phyloP scores from a whole-genome alignment of 805 yeast species.

The Pichia scutulata region DNA sequence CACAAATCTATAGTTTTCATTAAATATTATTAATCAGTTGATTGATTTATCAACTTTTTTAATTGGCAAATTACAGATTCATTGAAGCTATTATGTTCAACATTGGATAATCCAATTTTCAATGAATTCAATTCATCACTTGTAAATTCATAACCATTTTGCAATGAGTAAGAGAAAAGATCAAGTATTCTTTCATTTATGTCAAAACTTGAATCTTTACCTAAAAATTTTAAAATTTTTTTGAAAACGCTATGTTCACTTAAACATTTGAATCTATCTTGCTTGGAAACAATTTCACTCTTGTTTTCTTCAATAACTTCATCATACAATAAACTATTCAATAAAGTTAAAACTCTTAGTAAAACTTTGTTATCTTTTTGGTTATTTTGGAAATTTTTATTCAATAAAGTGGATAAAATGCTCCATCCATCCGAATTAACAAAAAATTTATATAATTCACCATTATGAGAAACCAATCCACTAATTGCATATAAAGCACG shows the following conservation, averaged over 20 bases:
- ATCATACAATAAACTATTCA: constrained; percentile 47
- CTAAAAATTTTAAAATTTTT: constrained; percentile 29
- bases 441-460: constrained; percentile 48
- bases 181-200: constrained; percentile 51
- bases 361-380: constrained; percentile 10
- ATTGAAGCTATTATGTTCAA: constrained; percentile 31
- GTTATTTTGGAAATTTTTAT: constrained; percentile 5
- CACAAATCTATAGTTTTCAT: neutral
- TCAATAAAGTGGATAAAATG: constrained; percentile 7
- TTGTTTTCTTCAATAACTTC: constrained; percentile 32
- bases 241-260: constrained; percentile 28
- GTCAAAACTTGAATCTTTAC: constrained; percentile 33
- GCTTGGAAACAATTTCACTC: neutral
- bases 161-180: constrained; percentile 39
- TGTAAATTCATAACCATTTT: constrained; percentile 38
- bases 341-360: constrained; percentile 13
- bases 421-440: constrained; percentile 55
- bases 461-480: constrained; percentile 62
- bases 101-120: constrained; percentile 19
- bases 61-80: neutral
- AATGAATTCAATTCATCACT: constrained; percentile 25
- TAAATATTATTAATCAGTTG: neutral
- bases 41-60: constrained; percentile 46
- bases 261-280: constrained; percentile 30
- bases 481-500: constrained; percentile 78